Conservation (phyloP, 2,329 filamentous ascomycete genomes). For the Mycosphaerelloides madeirae region DNA sequence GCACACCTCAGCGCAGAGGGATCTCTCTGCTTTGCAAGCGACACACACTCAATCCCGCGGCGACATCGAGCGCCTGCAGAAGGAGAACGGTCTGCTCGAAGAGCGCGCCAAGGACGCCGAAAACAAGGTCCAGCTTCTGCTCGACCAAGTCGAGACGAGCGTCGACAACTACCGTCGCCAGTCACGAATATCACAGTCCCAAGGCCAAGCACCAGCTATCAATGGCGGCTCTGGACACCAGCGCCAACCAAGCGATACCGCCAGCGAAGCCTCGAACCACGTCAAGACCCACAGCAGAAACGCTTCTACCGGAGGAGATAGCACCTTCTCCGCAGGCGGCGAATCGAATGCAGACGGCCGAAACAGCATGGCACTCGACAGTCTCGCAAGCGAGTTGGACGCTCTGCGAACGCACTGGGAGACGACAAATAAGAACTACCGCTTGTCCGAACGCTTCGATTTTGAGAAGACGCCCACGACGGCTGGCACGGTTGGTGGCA, state of each 20-base stretch:
- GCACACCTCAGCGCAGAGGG: slow-evolving; percentile 33
- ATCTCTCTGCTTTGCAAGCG: slow-evolving; percentile 52
- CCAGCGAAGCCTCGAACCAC: slow-evolving; percentile 33
- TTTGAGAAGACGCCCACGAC: slow-evolving; percentile 43
- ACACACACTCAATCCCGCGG: slow-evolving; percentile 46
- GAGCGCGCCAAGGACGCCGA: slow-evolving; percentile 84
- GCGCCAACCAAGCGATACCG: slow-evolving; percentile 39
- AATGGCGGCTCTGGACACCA: slow-evolving; percentile 34
- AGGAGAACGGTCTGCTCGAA: slow-evolving; percentile 77
- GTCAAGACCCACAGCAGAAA: slow-evolving; percentile 47
- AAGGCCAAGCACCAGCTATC: slow-evolving; percentile 24
- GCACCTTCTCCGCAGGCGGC: slow-evolving; percentile 42
- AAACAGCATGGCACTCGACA: slow-evolving; percentile 60
- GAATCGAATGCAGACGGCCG: slow-evolving; percentile 21
- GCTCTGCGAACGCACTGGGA: slow-evolving; percentile 90
- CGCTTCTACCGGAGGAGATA: slow-evolving; percentile 48
- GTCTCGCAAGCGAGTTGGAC: slow-evolving; percentile 86
- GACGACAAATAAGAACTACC: slow-evolving; percentile 90
- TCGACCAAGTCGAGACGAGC: slow-evolving; percentile 89
- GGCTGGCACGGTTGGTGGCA: slow-evolving; percentile 50
- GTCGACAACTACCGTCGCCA: slow-evolving; percentile 92
- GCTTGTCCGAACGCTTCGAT: slow-evolving; percentile 85
- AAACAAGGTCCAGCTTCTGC: slow-evolving; percentile 82
- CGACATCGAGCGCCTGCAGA: slow-evolving; percentile 75
- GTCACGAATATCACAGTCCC: slow-evolving; percentile 43